A percentile compares a stretch with the other conserved stretches of the same genome.
phyloP scores from a whole-genome alignment of 1,139 yeast species.

The Geotrichum klebahnii region DNA sequence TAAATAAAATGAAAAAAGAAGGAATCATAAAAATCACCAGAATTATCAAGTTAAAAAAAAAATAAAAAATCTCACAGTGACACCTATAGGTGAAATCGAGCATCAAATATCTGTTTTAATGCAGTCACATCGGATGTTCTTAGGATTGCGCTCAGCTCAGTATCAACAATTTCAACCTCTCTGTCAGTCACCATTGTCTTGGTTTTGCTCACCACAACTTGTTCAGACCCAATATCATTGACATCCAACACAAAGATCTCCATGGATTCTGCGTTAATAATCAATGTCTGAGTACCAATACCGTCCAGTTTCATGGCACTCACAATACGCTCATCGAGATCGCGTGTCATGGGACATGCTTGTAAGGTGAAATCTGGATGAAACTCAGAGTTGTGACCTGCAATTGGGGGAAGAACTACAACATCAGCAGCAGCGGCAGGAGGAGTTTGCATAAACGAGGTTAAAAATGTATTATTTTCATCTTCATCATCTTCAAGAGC shows the following conservation, averaged over 20 bases:
- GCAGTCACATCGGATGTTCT: not conserved
- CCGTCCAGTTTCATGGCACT: constrained; percentile 26
- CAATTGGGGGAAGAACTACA: constrained; percentile 31
- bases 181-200: not conserved
- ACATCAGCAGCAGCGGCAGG: not conserved
- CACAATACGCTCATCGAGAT: constrained; percentile 30
- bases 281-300: not conserved
- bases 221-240: not conserved
- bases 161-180: not conserved
- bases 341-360: constrained; percentile 29
- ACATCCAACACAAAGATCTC: not conserved
- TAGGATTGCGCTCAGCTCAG: not conserved
- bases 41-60: too few species aligned
- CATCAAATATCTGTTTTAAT: not conserved
- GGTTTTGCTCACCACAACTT: not conserved
- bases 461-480: not conserved
- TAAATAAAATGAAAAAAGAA: not conserved
- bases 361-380: constrained; percentile 35
- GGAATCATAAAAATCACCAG: too few species aligned
- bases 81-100: constrained; percentile 4
- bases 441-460: not conserved
- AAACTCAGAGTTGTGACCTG: constrained; percentile 32
- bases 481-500: constrained; percentile 13
- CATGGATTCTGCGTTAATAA: not conserved
- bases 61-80: not conserved